These are phyloP conservation scores for Crithidia expoeki DNA, from an alignment of 208 protist species.

Conservation along the genomic window DNA sequence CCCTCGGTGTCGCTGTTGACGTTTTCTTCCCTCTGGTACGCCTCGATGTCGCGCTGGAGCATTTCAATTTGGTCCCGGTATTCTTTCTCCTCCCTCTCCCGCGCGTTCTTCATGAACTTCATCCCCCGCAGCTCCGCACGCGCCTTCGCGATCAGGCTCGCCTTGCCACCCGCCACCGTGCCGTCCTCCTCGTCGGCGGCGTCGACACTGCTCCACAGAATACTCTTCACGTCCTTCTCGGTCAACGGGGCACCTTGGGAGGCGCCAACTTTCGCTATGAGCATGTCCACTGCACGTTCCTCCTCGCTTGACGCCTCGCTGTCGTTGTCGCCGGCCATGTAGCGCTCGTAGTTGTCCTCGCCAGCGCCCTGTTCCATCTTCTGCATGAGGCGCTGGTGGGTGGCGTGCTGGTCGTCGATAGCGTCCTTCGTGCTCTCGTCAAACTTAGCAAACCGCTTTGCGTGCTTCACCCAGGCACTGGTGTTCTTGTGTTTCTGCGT, in stretches of 20 bases:
- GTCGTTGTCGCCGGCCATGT: constrained; percentile 48
- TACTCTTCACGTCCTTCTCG: constrained; percentile 37
- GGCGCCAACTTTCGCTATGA: constrained; percentile 48
- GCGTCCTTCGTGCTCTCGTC: constrained; percentile 84
- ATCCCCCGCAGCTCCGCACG: constrained; percentile 71
- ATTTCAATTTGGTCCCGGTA: constrained; percentile 59
- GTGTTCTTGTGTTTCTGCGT: constrained; percentile 94
- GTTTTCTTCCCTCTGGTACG: constrained; percentile 37
- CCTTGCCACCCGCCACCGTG: constrained; percentile 3
- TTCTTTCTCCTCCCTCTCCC: constrained; percentile 62
- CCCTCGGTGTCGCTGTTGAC: neutral
- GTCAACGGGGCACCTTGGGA: constrained; percentile 12
- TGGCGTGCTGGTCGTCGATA: constrained; percentile 83
- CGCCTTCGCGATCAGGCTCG: constrained; percentile 64
- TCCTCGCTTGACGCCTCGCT: constrained; percentile 72
- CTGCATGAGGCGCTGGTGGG: constrained; percentile 90
- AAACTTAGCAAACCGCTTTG: constrained; percentile 84
- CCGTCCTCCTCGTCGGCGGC: constrained; percentile 15
- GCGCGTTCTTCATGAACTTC: constrained; percentile 90
- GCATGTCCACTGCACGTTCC: constrained; percentile 83
- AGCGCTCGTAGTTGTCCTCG: constrained; percentile 64
- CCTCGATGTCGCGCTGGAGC: constrained; percentile 59
- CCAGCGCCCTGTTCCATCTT: constrained; percentile 90
- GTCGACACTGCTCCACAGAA: constrained; percentile 53
- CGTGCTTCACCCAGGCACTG: constrained; percentile 90